Evolutionary conservation across 2,329 filamentous ascomycete species (phyloP), one percentile per base, ranked within the genome.

Genomic region (Colletotrichum agaves): DNA sequence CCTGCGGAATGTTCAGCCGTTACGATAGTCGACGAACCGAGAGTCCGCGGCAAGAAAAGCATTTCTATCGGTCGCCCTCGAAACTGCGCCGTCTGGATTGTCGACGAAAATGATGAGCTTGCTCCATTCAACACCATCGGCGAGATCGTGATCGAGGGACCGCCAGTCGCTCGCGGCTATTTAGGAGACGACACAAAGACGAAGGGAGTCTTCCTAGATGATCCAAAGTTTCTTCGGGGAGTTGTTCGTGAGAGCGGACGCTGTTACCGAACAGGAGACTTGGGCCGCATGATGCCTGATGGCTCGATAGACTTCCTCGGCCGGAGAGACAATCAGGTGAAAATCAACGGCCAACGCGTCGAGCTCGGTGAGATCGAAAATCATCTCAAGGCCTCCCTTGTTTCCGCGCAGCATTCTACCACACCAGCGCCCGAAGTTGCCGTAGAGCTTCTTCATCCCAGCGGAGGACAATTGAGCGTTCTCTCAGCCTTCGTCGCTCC

Each of bases 121-220:
- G 69, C 70, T 0, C 70, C 76, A 0, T 53, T 73, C 19, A 73
- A 74, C 1, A 41, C 46, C 0, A 43, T 73, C 4, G 76, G 75
- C 1, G 76, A 78, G 33, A 61, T 78, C 0, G 55, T 76, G 0
- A 33, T 78, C 3, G 74, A 77, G 46, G 75, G 76, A 0, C 70
- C 71, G 2, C 63, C 73, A 2, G 55, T 78, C 3, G 70, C 70
- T 0, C 59, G 63, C 3, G 75, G 74, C 37, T 70, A 70, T 7
- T 37, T 67, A 0, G 52, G 39, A 2, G 64, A 59, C 10, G 3
- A 63, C 35, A n/a, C 31, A 5, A 63, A 50, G 39, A 67, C 64
- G 0, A 35, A n/a, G 1, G 27, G 55, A 12, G 64, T 53, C 11
- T 67, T 67, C 6, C 27, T 67, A 13, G 37, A 46, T 4, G 44